phyloP scores from a whole-genome alignment of 1,284 basidiomycete genomes.

The Trichosporon ovoides region DNA sequence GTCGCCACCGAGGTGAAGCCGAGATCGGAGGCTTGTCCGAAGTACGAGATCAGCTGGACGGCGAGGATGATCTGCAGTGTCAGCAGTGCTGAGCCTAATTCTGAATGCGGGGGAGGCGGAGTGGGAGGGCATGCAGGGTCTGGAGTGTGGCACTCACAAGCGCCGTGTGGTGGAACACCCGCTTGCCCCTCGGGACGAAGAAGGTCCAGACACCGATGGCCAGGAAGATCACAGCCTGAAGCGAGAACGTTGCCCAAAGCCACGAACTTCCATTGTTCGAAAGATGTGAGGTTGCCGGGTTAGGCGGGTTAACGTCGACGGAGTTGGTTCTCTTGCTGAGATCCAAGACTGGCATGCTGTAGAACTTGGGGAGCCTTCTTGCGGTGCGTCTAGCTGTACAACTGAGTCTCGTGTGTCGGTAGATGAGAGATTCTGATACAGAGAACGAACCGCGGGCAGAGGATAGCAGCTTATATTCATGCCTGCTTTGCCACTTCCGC shows the following conservation, averaged over 20 bases:
- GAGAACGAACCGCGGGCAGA: too few relatives aligned
- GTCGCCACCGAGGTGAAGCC: conserved; percentile 55
- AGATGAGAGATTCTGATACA: too few relatives aligned
- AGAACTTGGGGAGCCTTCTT: too few relatives aligned
- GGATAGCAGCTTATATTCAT: too few relatives aligned
- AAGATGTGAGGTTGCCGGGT: conserved; percentile 20
- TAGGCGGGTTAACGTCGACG: conserved; percentile 23
- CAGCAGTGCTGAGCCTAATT: neutral
- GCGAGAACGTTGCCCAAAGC: conserved; percentile 58
- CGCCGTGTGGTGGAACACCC: conserved; percentile 55
- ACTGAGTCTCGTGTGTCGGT: too few relatives aligned
- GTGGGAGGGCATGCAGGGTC: too few relatives aligned
- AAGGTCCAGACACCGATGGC: conserved; percentile 49
- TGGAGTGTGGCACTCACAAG: conserved; percentile 37
- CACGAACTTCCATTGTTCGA: conserved; percentile 40
- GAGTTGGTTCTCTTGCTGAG: too few relatives aligned
- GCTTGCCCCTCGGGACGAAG: conserved; percentile 48
- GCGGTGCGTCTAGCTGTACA: too few relatives aligned
- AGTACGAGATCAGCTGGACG: conserved; percentile 52
- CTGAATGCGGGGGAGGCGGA: too few relatives aligned
- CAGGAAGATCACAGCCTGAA: conserved; percentile 52
- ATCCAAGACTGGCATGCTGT: too few relatives aligned
- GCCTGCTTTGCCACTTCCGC: too few relatives aligned
- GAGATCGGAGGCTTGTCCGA: conserved; percentile 61
- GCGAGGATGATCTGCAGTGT: conserved; percentile 48